Evolutionary conservation across 2,329 filamentous ascomycete species (phyloP).

Genomic region (Ceratocystis diversiconidia): DNA sequence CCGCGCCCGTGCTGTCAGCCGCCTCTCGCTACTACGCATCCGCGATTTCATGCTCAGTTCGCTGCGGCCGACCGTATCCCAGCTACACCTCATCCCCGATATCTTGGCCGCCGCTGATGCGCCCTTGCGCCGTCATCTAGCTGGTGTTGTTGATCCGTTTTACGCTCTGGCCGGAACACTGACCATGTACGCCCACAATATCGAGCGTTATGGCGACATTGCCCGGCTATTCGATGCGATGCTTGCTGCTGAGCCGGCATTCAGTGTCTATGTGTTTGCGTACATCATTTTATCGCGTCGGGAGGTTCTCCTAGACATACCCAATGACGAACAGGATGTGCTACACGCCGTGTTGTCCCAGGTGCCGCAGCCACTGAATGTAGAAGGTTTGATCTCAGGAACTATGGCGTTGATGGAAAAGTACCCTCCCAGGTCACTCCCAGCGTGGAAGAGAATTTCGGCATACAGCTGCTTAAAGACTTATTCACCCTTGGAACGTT

Average conservation of each 20-base stretch:
- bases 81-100: constrained; percentile 75
- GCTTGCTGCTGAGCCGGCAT: constrained; percentile 72
- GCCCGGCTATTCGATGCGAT: constrained; percentile 85
- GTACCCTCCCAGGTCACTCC: constrained; percentile 59
- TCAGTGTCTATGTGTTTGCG: constrained; percentile 82
- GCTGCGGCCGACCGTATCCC: constrained; percentile 63
- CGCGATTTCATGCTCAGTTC: constrained; percentile 95
- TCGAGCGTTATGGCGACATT: constrained; percentile 79
- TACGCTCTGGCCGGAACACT: constrained; percentile 88
- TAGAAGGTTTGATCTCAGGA: constrained; percentile 60
- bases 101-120: constrained; percentile 63
- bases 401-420: constrained; percentile 48
- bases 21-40: constrained; percentile 80
- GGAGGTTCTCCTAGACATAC: constrained; percentile 73
- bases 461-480: constrained; percentile 73
- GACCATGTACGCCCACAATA: constrained; percentile 93
- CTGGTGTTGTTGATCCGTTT: constrained; percentile 65
- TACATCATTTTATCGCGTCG: constrained; percentile 71
- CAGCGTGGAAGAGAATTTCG: constrained; percentile 60
- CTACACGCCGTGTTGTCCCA: constrained; percentile 79
- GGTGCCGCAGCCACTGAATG: constrained; percentile 63
- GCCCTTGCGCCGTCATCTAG: constrained; percentile 58
- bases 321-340: constrained; percentile 76
- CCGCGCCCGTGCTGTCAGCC: constrained; percentile 52
- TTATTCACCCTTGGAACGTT: constrained; percentile 40